phyloP scores from a whole-genome alignment of 257 asterid genomes.

The Gentiana dahurica region DNA sequence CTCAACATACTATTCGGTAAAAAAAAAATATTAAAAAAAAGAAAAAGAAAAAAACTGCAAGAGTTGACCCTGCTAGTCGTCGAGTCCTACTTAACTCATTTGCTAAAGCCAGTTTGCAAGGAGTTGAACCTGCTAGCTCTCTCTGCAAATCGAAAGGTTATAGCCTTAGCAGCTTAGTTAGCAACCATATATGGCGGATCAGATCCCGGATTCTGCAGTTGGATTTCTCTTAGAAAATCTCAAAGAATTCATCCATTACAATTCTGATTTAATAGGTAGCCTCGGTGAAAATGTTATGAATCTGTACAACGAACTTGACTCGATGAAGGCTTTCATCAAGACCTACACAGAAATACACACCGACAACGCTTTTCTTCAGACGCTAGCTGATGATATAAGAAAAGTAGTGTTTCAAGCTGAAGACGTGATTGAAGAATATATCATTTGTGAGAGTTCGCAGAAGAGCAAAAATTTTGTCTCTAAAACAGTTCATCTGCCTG shows the following conservation, averaged over 20 bases:
- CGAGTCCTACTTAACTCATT: too few species aligned
- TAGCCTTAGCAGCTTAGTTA: too few species aligned
- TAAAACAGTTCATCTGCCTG: conserved; percentile 16
- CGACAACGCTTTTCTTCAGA: conserved; percentile 27
- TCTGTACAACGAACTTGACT: conserved; percentile 32
- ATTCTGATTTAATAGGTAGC: not conserved
- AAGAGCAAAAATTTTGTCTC: conserved; percentile 22
- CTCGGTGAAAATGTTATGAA: conserved; percentile 17
- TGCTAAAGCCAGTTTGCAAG: too few species aligned
- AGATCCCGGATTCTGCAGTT: conserved; percentile 32
- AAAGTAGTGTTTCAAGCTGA: conserved; percentile 43
- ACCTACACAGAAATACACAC: conserved; percentile 29
- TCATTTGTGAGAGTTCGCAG: conserved; percentile 40
- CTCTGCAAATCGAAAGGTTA: too few species aligned
- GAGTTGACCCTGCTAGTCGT: too few species aligned
- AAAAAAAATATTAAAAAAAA: too few species aligned
- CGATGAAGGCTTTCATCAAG: conserved; percentile 38
- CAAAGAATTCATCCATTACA: conserved; percentile 12
- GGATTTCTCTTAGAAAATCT: conserved; percentile 12
- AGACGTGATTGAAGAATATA: conserved; percentile 41
- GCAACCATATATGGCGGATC: not conserved
- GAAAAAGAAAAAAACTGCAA: too few species aligned
- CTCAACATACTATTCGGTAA: too few species aligned
- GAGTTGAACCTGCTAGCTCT: too few species aligned
- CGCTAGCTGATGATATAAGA: conserved; percentile 34